Percentiles rank a stretch among this genome's conserved stretches.
phyloP scores from a whole-genome alignment of 1,284 basidiomycete species.

The Inonotus hispidus region DNA sequence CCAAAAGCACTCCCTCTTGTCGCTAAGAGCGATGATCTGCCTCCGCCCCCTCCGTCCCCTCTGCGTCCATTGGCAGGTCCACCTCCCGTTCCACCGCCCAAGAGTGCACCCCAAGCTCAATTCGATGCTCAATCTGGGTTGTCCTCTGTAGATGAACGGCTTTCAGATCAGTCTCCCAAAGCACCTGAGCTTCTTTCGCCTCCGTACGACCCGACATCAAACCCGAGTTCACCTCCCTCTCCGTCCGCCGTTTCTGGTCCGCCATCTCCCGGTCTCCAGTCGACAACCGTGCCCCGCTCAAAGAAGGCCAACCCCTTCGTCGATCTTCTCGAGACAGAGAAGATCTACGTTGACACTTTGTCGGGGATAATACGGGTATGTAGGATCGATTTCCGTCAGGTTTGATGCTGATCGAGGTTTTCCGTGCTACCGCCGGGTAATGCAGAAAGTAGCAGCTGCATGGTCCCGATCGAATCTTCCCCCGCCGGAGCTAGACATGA shows the following conservation, averaged over 20 bases:
- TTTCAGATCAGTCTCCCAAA: neutral
- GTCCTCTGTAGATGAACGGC: slow-evolving; percentile 9
- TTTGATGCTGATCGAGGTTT: slow-evolving; percentile 1
- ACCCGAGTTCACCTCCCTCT: slow-evolving; percentile 11
- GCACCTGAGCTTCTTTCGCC: neutral
- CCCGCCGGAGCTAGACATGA: slow-evolving; percentile 83
- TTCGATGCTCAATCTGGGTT: neutral
- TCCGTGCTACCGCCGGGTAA: slow-evolving; percentile 12
- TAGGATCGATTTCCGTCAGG: slow-evolving; percentile 19
- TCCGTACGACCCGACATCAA: neutral
- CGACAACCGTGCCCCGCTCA: slow-evolving; percentile 31
- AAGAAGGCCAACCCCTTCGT: slow-evolving; percentile 79
- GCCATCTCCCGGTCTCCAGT: slow-evolving; percentile 32
- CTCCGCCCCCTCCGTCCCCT: slow-evolving; percentile 30
- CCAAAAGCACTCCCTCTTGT: slow-evolving; percentile 30
- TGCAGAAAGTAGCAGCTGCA: slow-evolving; percentile 90
- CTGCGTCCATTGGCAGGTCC: slow-evolving; percentile 20
- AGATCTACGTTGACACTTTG: slow-evolving; percentile 86
- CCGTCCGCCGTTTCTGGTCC: slow-evolving; percentile 17
- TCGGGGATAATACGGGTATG: slow-evolving; percentile 87
- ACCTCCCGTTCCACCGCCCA: slow-evolving; percentile 34
- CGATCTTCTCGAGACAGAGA: slow-evolving; percentile 94
- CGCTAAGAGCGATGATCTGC: slow-evolving; percentile 32
- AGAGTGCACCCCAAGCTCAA: slow-evolving; percentile 24
- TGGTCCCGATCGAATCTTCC: slow-evolving; percentile 96